Evolutionary conservation across 164 flowering plant species (phyloP).

Genomic region (Nymphaea colorata): DNA sequence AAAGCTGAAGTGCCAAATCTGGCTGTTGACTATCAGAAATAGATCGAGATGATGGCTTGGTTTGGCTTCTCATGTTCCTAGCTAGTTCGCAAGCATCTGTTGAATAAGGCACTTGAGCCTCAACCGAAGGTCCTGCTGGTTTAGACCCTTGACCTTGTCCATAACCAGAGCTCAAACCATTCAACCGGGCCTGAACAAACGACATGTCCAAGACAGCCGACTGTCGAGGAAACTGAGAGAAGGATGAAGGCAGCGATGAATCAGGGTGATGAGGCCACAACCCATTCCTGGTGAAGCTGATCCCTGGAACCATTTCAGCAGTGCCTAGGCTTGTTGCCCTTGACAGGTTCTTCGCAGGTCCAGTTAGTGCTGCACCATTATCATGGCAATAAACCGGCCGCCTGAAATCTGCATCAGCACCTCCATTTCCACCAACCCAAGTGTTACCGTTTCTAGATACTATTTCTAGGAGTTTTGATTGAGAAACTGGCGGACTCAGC

Average conservation of each 20-base stretch:
- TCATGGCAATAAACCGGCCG: conserved; percentile 4
- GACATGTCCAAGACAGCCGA: conserved; percentile 25
- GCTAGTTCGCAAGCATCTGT: conserved; percentile 3
- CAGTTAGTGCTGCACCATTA: background rate
- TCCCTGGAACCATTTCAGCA: background rate
- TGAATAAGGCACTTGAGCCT: conserved; percentile 1
- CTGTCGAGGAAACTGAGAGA: background rate
- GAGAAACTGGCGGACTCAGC: conserved; percentile 1
- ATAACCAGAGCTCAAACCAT: conserved; percentile 16
- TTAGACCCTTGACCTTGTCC: conserved; percentile 7
- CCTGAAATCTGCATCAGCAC: background rate
- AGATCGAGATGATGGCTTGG: conserved; percentile 1
- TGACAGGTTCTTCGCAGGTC: background rate
- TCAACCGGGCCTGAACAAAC: conserved; percentile 24
- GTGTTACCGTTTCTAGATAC: conserved; percentile 7
- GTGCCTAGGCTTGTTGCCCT: conserved; percentile 5
- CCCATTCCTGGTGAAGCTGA: background rate
- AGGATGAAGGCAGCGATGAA: conserved; percentile 5
- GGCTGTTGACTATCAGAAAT: conserved; percentile 13
- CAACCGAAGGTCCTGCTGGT: background rate
- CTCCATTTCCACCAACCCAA: background rate
- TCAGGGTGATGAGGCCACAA: background rate
- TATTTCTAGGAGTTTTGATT: conserved; percentile 9
- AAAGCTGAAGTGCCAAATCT: conserved; percentile 19
- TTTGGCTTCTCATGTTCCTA: background rate